A percentile compares a stretch with the other conserved stretches of the same genome.
Conservation (phyloP, 306 rosid genomes). For the Vigna trinervia region DNA sequence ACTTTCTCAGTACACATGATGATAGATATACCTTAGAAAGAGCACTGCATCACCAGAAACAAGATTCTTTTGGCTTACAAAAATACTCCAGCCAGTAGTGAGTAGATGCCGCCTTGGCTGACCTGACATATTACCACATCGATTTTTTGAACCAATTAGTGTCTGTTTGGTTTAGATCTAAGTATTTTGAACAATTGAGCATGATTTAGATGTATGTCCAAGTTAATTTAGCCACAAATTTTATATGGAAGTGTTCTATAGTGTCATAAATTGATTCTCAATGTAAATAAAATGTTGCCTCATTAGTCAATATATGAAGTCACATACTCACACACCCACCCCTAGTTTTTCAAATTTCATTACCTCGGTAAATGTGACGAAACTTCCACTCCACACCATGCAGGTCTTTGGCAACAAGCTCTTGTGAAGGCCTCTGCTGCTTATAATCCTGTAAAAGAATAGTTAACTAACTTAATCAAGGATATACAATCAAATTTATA, state of each 20-base stretch:
- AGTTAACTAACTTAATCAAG: constrained; percentile 15
- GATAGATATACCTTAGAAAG: constrained; percentile 68
- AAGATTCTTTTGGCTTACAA: constrained; percentile 93
- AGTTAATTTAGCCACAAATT: background rate
- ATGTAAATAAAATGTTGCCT: background rate
- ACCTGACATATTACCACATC: constrained; percentile 64
- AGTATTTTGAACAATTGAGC: background rate
- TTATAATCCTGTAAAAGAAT: constrained; percentile 74
- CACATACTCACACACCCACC: background rate
- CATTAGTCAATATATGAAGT: constrained; percentile 38
- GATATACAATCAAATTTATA: background rate
- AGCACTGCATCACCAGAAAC: constrained; percentile 99
- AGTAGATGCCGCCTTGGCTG: constrained; percentile 99
- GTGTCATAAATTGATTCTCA: background rate
- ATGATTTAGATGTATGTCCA: background rate
- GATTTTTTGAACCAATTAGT: constrained; percentile 38
- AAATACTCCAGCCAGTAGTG: constrained; percentile 97
- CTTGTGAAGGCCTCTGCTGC: constrained; percentile 97
- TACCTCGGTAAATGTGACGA: constrained; percentile 96
- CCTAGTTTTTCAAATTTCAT: constrained; percentile 25
- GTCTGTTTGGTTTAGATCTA: background rate
- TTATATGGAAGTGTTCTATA: background rate
- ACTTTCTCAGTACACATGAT: background rate
- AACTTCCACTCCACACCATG: constrained; percentile 96
- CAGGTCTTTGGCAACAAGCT: constrained; percentile 92